A percentile compares a stretch with the other conserved stretches of the same genome.
Conservation (phyloP, 1,284 basidiomycete species). For the Pascua sp. region DNA sequence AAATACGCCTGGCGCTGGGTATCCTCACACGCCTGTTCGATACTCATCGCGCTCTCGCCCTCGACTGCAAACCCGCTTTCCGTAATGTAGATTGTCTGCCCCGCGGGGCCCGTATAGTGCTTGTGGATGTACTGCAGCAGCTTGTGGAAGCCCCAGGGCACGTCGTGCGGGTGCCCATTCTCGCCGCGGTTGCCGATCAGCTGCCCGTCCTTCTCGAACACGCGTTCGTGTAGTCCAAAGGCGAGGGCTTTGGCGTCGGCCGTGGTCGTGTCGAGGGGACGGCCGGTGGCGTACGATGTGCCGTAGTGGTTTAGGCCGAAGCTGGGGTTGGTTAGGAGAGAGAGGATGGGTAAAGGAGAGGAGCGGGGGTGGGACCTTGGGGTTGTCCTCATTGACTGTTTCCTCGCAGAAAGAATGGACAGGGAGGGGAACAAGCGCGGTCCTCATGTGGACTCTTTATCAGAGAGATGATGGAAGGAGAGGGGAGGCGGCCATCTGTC, state of each 20-base stretch:
- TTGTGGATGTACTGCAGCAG: slow-evolving; percentile 15
- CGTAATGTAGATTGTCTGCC: slow-evolving; percentile 24
- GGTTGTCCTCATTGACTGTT: background rate
- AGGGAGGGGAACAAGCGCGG: no score
- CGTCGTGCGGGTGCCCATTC: slow-evolving; percentile 29
- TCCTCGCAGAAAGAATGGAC: no score
- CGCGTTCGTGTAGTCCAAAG: slow-evolving; percentile 14
- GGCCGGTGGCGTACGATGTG: slow-evolving; percentile 20
- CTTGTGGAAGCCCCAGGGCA: slow-evolving; percentile 19
- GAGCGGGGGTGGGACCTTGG: background rate
- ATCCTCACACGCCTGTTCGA: slow-evolving; percentile 22
- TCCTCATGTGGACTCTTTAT: no score
- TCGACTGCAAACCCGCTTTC: slow-evolving; percentile 8
- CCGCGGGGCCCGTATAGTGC: background rate
- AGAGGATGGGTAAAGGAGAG: background rate
- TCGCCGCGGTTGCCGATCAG: slow-evolving; percentile 25
- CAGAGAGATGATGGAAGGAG: no score
- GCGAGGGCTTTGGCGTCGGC: background rate
- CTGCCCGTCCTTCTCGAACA: slow-evolving; percentile 24
- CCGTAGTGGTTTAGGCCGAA: slow-evolving; percentile 32
- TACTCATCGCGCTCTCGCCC: slow-evolving; percentile 4
- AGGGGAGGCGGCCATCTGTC: no score
- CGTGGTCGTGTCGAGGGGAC: background rate
- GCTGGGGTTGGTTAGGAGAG: slow-evolving; percentile 1
- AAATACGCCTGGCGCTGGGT: slow-evolving; percentile 26